Evolutionary conservation across 2,329 filamentous ascomycete species (phyloP).

Genomic region (Verticillium dahliae): DNA sequence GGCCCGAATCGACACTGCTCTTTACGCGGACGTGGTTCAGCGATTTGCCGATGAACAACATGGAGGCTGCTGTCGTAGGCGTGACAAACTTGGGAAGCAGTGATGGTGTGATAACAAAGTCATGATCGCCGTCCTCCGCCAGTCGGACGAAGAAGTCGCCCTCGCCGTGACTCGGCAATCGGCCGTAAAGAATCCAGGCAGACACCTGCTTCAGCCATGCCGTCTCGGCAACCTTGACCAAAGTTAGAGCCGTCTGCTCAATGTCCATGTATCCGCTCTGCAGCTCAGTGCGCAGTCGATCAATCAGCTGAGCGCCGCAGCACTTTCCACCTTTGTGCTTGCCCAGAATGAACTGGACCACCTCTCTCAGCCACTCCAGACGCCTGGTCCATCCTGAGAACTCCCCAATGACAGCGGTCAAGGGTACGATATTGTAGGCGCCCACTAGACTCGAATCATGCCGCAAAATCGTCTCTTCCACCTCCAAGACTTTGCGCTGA

Average conservation of each 20-base stretch:
- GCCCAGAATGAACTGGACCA: conserved; percentile 61
- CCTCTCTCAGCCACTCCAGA: conserved; percentile 79
- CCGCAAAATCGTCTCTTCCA: conserved; percentile 71
- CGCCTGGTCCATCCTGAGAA: conserved; percentile 82
- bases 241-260: conserved; percentile 64
- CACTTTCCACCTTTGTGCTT: conserved; percentile 31
- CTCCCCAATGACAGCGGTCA: conserved; percentile 76
- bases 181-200: conserved; percentile 86
- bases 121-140: conserved; percentile 35
- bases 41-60: conserved; percentile 86
- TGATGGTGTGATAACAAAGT: conserved; percentile 51
- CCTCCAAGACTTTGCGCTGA: conserved; percentile 75
- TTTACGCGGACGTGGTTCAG: conserved; percentile 72
- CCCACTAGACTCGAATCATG: conserved; percentile 77
- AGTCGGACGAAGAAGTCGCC: conserved; percentile 81
- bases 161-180: conserved; percentile 67
- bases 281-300: conserved; percentile 67
- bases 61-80: conserved; percentile 66
- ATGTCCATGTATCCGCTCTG: conserved; percentile 88
- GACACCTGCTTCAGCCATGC: conserved; percentile 89
- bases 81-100: conserved; percentile 78
- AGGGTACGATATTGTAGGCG: conserved; percentile 85
- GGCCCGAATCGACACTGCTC: conserved; percentile 34
- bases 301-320: conserved; percentile 67
- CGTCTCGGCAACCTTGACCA: conserved; percentile 74